These are phyloP conservation scores for Pyrus betulifolia DNA, from an alignment of 306 rosid species.

Conservation along the genomic window DNA sequence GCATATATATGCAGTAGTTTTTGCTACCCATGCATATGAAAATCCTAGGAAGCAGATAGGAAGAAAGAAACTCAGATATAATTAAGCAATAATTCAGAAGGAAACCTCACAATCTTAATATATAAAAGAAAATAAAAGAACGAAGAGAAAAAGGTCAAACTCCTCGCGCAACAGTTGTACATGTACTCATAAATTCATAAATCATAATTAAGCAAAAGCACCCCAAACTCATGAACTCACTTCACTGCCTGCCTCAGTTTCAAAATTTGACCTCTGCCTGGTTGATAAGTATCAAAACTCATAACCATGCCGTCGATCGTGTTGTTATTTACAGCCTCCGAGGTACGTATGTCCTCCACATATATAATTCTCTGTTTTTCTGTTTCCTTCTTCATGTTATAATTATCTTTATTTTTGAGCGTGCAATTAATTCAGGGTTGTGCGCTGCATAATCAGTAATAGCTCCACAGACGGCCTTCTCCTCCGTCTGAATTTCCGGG, in stretches of 20 bases:
- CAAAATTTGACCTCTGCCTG: not conserved
- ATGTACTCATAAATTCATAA: not conserved
- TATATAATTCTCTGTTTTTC: not conserved
- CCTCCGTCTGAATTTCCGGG: slow-evolving; percentile 33
- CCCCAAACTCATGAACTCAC: not conserved
- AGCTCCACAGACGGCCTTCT: slow-evolving; percentile 55
- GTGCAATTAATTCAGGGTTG: not conserved
- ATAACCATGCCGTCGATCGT: not conserved
- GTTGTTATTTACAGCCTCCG: not conserved
- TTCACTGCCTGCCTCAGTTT: not conserved
- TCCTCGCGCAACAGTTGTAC: not conserved
- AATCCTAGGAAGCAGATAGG: not conserved
- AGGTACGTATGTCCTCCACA: not conserved
- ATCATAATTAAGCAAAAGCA: not conserved
- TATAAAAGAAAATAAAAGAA: not conserved
- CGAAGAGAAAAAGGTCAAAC: not conserved
- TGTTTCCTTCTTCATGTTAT: not conserved
- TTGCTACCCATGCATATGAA: not conserved
- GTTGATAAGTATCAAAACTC: not conserved
- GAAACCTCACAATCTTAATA: not conserved
- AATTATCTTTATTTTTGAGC: not conserved
- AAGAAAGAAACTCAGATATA: not conserved
- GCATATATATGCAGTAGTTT: not conserved
- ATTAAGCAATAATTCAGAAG: not conserved
- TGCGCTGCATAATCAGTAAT: not conserved